Evolutionary conservation across 306 rosid genomes (phyloP).

Genomic region (Dalbergia oliveri): DNA sequence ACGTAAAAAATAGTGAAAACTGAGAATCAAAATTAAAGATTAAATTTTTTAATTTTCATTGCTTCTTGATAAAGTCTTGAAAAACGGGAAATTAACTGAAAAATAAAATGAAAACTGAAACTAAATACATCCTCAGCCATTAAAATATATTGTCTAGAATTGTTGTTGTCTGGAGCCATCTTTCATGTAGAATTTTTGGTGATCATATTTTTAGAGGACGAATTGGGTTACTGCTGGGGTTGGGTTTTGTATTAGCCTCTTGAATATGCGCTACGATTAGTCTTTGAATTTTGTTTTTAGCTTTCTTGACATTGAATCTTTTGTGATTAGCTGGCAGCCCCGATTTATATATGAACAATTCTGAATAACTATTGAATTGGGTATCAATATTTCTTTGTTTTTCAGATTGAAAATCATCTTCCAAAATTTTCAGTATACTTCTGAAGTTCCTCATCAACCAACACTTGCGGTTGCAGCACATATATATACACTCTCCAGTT

Average conservation of each 20-base stretch:
- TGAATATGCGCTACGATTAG: neutral
- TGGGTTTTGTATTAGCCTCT: neutral
- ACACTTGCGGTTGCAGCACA: neutral
- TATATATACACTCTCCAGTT: constrained; percentile 23
- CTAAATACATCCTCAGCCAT: too few species aligned
- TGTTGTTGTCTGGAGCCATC: neutral
- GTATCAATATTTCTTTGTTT: constrained; percentile 34
- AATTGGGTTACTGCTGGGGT: constrained; percentile 8
- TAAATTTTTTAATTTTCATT: too few species aligned
- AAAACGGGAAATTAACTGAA: too few species aligned
- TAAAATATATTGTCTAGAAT: neutral
- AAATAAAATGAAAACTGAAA: too few species aligned
- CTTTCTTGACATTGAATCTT: neutral
- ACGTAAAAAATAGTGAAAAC: too few species aligned
- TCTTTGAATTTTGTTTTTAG: neutral
- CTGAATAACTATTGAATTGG: constrained; percentile 28
- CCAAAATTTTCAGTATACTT: constrained; percentile 38
- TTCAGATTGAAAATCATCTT: constrained; percentile 39
- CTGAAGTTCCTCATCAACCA: constrained; percentile 29
- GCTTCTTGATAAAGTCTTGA: too few species aligned
- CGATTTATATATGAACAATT: constrained; percentile 1
- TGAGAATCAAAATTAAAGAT: too few species aligned
- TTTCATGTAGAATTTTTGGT: neutral
- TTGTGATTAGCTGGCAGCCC: neutral
- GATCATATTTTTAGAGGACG: constrained; percentile 13